Conservation (phyloP, 805 yeast species). For the Yarrowia sp. region DNA sequence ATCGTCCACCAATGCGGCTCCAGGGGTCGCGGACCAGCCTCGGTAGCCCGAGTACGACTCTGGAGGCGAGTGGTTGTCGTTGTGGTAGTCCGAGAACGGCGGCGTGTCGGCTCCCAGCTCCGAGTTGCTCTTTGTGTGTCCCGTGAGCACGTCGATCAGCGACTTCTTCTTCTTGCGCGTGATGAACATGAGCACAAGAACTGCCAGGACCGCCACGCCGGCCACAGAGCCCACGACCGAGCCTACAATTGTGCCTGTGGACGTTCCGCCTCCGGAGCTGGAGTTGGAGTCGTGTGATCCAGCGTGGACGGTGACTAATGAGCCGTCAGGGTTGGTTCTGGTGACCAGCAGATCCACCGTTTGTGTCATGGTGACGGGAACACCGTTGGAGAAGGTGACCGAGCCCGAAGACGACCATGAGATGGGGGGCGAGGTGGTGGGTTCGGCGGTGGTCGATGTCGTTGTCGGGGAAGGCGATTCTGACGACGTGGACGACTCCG, state of each 20-base stretch:
- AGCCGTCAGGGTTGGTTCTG: slow-evolving; percentile 30
- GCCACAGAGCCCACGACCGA: slow-evolving; percentile 46
- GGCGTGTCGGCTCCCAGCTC: slow-evolving; percentile 37
- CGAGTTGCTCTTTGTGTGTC: slow-evolving; percentile 10
- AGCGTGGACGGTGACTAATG: slow-evolving; percentile 20
- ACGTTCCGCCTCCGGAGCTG: slow-evolving; percentile 31
- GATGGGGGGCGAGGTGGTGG: slow-evolving; percentile 23
- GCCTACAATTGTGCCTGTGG: slow-evolving; percentile 44
- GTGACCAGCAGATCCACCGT: slow-evolving; percentile 28
- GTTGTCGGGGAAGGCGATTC: background rate
- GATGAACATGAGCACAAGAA: slow-evolving; percentile 40
- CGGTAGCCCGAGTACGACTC: slow-evolving; percentile 30
- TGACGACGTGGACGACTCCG: slow-evolving; percentile 10
- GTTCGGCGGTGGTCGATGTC: background rate
- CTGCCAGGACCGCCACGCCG: slow-evolving; percentile 44
- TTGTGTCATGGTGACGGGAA: slow-evolving; percentile 26
- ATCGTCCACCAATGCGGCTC: slow-evolving; percentile 20
- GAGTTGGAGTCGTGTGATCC: slow-evolving; percentile 6
- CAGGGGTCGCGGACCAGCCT: slow-evolving; percentile 36
- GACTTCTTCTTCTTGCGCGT: slow-evolving; percentile 37
- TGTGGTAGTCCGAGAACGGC: slow-evolving; percentile 36
- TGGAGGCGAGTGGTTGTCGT: slow-evolving; percentile 24
- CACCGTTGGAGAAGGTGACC: slow-evolving; percentile 27
- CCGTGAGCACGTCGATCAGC: slow-evolving; percentile 32
- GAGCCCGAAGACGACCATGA: slow-evolving; percentile 28